A percentile compares a stretch with the other conserved stretches of the same genome.
Evolutionary conservation across 768 basidiomycete genomes (phyloP).

Genomic region (Leccinum aurantiacum): DNA sequence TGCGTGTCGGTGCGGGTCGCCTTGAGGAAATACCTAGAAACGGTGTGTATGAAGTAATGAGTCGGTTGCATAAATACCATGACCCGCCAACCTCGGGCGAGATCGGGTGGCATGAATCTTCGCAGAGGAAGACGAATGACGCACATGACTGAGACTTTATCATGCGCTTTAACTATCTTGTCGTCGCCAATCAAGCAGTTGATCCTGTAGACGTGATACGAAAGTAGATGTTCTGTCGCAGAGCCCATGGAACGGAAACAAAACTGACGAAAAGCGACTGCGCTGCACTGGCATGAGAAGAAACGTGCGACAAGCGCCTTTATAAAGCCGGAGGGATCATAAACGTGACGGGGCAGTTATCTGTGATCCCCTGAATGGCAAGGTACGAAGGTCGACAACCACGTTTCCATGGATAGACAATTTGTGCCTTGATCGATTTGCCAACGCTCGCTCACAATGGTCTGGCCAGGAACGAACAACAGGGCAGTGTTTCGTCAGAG

Average conservation of each 20-base stretch:
- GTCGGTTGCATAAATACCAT: neutral
- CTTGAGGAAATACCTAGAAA: conserved; percentile 26
- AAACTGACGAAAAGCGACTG: neutral
- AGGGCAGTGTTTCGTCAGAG: neutral
- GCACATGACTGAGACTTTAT: conserved; percentile 22
- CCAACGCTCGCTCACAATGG: neutral
- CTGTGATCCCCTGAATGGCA: neutral
- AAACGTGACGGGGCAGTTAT: conserved; percentile 1
- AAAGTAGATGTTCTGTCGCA: conserved; percentile 8
- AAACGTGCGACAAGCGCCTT: neutral
- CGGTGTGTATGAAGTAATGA: neutral
- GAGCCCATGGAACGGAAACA: conserved; percentile 2
- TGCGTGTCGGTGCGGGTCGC: conserved; percentile 14
- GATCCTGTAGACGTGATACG: conserved; percentile 28
- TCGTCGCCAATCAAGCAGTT: conserved; percentile 28
- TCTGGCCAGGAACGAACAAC: neutral
- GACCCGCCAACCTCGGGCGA: neutral
- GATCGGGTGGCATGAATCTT: neutral
- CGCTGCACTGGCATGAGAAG: neutral
- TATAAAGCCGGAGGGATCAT: neutral
- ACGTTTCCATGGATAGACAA: neutral
- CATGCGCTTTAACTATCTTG: conserved; percentile 26
- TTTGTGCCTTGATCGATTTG: neutral
- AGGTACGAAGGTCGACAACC: neutral
- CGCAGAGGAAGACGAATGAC: conserved; percentile 1